Base-by-base conservation (phyloP, 129 eudicot species). In the Logfia minima region DNA sequence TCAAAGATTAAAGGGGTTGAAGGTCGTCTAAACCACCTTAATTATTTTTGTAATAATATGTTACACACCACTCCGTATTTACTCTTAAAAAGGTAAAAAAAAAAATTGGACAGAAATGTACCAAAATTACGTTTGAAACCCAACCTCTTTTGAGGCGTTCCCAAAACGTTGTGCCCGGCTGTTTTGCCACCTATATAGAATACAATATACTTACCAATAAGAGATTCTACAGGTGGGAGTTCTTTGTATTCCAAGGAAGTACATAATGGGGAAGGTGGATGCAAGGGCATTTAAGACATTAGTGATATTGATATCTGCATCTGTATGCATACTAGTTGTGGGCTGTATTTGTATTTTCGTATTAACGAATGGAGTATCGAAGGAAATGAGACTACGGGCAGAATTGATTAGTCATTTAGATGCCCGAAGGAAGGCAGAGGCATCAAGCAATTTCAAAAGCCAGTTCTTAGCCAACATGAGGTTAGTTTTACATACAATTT, bases 391-490 rank as follows among this genome's bases (percentile, higher is more conserved):
- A 22, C 88, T 94, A 77, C 81, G 97, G 67, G 98, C 96, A 51
- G 92, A 85, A 64, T 80, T 94, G 45, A 94, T 94, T 76, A 91
- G 91, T 81, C 97, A 94, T 70, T 81, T 91, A 23, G 97, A 94
- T 79, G 97, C 98, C 19, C 83, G 98, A 81, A 86, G 98, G 75
- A 92, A 88, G 18, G 98, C 98, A 4, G 98, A 94, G 86, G 98
- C 98, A 66, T 94, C 98, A n/a, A 94, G 92, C 90, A 94, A 94
- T 80, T 94, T 84, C 79, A 94, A 94, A 79, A 94, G 93, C 81
- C 98, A 94, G 90, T 94, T 94, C 80, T 69, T 94, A 62, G 98
- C 98, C 66, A 94, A 94, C 87, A 94, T 91, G 98, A 94, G 98
- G 98, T 88, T 77, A 82, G 83, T 75, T 65, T 59, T 37, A 66